phyloP scores from a whole-genome alignment of 805 yeast genomes.

The Lachancea quebecensis region DNA sequence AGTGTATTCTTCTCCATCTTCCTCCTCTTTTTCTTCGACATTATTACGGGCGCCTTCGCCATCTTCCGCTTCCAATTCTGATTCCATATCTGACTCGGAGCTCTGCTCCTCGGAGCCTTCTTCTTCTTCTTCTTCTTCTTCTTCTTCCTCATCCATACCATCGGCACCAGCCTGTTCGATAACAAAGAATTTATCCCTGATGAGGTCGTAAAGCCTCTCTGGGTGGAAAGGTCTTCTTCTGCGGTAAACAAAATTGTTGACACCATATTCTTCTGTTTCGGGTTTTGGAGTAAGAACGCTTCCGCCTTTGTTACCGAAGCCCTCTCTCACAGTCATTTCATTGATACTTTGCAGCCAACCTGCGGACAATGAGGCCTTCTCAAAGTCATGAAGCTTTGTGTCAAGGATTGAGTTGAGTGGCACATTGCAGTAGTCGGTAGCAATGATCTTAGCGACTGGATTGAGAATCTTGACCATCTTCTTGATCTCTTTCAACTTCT shows the following conservation, averaged over 20 bases:
- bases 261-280: constrained; percentile 42
- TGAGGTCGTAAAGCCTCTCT: constrained; percentile 32
- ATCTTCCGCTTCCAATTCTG: constrained; percentile 24
- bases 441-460: constrained; percentile 37
- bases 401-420: constrained; percentile 33
- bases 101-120: background rate
- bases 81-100: constrained; percentile 16
- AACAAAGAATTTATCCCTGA: constrained; percentile 34
- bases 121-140: constrained; percentile 17
- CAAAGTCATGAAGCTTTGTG: constrained; percentile 36
- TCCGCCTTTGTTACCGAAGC: constrained; percentile 20
- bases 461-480: constrained; percentile 34
- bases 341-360: constrained; percentile 41
- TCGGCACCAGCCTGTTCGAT: constrained; percentile 43
- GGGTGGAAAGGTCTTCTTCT: constrained; percentile 42
- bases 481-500: constrained; percentile 25
- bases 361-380: constrained; percentile 37
- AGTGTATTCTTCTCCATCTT: constrained; percentile 27
- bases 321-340: constrained; percentile 35
- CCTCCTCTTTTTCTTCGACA: constrained; percentile 29
- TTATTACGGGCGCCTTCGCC: constrained; percentile 27
- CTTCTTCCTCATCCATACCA: constrained; percentile 37
- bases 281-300: constrained; percentile 36
- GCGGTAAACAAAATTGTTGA: constrained; percentile 37
- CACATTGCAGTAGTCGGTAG: constrained; percentile 35